Evolutionary conservation across 1,284 basidiomycete genomes (phyloP).

Genomic region (Sporisorium iseilematis-ciliati): DNA sequence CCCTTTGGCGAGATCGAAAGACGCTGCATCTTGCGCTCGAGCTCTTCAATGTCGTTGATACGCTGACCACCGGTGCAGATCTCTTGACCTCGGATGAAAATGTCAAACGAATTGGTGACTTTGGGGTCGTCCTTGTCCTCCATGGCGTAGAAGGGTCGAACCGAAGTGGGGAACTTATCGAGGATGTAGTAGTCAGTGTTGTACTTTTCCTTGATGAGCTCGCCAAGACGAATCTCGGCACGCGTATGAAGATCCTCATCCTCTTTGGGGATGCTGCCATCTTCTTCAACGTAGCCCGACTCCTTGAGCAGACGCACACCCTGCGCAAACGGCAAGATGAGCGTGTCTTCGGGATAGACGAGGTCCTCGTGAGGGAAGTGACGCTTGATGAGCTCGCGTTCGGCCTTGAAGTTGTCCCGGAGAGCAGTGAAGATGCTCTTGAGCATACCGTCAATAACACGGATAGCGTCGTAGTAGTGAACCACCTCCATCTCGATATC

Average conservation of each 20-base stretch:
- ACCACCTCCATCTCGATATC: slow-evolving; percentile 67
- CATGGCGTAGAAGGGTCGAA: slow-evolving; percentile 87
- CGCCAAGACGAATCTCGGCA: slow-evolving; percentile 91
- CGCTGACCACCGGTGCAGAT: slow-evolving; percentile 69
- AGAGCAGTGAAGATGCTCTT: slow-evolving; percentile 62
- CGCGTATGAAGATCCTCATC: slow-evolving; percentile 77
- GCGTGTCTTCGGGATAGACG: slow-evolving; percentile 70
- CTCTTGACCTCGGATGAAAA: slow-evolving; percentile 68
- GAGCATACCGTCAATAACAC: slow-evolving; percentile 64
- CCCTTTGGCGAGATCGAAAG: slow-evolving; percentile 58
- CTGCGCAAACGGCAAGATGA: slow-evolving; percentile 82
- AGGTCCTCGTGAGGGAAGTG: slow-evolving; percentile 61
- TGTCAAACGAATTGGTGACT: slow-evolving; percentile 67
- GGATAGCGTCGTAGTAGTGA: slow-evolving; percentile 66
- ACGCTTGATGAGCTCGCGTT: slow-evolving; percentile 54
- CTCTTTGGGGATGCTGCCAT: slow-evolving; percentile 57
- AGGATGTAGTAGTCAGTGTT: slow-evolving; percentile 79
- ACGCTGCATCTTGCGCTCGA: slow-evolving; percentile 59
- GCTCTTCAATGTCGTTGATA: slow-evolving; percentile 62
- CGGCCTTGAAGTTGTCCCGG: slow-evolving; percentile 42
- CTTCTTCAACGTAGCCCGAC: slow-evolving; percentile 65
- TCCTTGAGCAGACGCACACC: slow-evolving; percentile 79
- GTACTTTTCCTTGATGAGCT: slow-evolving; percentile 89
- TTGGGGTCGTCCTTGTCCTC: slow-evolving; percentile 73
- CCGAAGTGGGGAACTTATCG: slow-evolving; percentile 74